These are phyloP conservation scores for Fusarium buharicum DNA, from an alignment of 2,329 filamentous ascomycete genomes.

Conservation along the genomic window DNA sequence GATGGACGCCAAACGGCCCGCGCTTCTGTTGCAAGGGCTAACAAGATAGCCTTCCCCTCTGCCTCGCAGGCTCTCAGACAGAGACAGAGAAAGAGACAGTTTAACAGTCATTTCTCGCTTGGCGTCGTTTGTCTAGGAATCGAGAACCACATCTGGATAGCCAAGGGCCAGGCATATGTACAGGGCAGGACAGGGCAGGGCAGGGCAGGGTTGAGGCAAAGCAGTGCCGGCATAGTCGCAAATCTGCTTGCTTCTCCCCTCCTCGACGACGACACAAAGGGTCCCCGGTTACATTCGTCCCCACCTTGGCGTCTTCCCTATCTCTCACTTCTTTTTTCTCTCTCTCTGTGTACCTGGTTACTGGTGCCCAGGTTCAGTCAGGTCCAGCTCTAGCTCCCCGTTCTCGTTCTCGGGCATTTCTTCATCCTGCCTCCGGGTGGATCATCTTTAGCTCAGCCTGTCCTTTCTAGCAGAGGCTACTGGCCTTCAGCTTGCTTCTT, in stretches of 20 bases:
- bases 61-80: conserved; percentile 1
- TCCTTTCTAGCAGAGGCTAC: conserved; percentile 1
- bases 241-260: conserved; percentile 22
- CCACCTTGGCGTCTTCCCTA: conserved; percentile 38
- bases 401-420: conserved; percentile 4
- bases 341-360: conserved; percentile 7
- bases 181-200: not conserved
- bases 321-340: conserved; percentile 24
- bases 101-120: not conserved
- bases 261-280: conserved; percentile 28
- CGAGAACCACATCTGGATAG: not conserved
- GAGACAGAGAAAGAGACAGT: not conserved
- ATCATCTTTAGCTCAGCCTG: conserved; percentile 30
- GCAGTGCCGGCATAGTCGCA: conserved; percentile 7
- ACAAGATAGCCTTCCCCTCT: not conserved
- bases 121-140: not conserved
- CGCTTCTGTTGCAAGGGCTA: conserved; percentile 28
- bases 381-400: conserved; percentile 3
- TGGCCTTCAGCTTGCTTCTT: conserved; percentile 35
- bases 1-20: conserved; percentile 44
- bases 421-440: conserved; percentile 6
- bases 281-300: conserved; percentile 25
- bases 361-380: conserved; percentile 19
- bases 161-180: no score
- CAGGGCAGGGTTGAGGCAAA: not conserved